Percentiles rank a stretch among this genome's conserved stretches.
Evolutionary conservation across 2,329 filamentous ascomycete genomes (phyloP).

Genomic region (Emmonsia crescens): DNA sequence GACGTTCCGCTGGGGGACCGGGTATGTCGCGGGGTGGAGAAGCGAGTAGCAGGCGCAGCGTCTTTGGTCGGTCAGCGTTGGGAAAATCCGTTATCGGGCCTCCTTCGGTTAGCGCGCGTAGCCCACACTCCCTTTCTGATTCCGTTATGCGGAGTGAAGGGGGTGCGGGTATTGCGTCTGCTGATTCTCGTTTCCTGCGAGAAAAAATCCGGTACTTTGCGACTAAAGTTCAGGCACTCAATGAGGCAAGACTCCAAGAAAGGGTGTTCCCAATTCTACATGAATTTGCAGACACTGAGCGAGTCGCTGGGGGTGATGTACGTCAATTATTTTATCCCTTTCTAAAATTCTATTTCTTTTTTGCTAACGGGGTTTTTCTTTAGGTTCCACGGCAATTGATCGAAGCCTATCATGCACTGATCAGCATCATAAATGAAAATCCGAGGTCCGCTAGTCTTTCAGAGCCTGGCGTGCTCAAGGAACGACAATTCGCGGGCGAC

Average conservation of each 20-base stretch:
- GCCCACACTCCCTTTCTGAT: slow-evolving; percentile 56
- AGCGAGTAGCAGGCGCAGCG: slow-evolving; percentile 39
- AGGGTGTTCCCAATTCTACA: slow-evolving; percentile 62
- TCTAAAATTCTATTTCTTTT: slow-evolving; percentile 3
- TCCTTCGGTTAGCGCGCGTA: slow-evolving; percentile 53
- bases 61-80: slow-evolving; percentile 59
- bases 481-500: slow-evolving; percentile 63
- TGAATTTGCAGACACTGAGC: slow-evolving; percentile 65
- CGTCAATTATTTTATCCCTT: slow-evolving; percentile 18
- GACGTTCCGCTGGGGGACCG: slow-evolving; percentile 27
- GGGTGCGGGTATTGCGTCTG: slow-evolving; percentile 38
- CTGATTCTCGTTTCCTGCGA: slow-evolving; percentile 64
- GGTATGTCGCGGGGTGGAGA: slow-evolving; percentile 34
- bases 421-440: slow-evolving; percentile 66
- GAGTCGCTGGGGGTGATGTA: slow-evolving; percentile 54
- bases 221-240: slow-evolving; percentile 68
- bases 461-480: slow-evolving; percentile 55
- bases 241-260: slow-evolving; percentile 57
- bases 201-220: slow-evolving; percentile 78
- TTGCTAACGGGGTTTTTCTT: slow-evolving; percentile 8
- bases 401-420: slow-evolving; percentile 72
- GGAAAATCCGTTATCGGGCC: slow-evolving; percentile 81
- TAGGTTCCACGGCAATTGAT: slow-evolving; percentile 63
- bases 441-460: slow-evolving; percentile 47
- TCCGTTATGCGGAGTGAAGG: slow-evolving; percentile 46